Evolutionary conservation across 2,329 filamentous ascomycete genomes (phyloP).

Genomic region (Aureobasidium sp.): DNA sequence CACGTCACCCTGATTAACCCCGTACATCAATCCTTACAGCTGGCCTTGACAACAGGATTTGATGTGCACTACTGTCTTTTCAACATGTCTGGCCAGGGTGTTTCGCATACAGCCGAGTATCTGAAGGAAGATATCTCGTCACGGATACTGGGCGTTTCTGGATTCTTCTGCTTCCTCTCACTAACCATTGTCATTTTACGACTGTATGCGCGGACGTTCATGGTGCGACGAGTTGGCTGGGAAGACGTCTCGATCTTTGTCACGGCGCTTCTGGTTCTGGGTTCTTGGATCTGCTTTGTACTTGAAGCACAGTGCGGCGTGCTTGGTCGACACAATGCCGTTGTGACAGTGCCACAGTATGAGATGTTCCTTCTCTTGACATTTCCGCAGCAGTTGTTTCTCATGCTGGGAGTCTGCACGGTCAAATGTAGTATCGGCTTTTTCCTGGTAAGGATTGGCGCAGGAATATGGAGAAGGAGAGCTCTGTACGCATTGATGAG

Average conservation of each 20-base stretch:
- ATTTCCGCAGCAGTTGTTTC: neutral
- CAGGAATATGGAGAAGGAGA: neutral
- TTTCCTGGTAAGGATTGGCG: neutral
- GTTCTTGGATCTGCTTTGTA: slow-evolving; percentile 6
- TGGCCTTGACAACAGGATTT: neutral
- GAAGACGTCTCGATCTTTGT: slow-evolving; percentile 3
- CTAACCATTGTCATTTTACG: neutral
- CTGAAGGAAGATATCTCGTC: neutral
- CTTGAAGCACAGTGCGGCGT: neutral
- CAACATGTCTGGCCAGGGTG: neutral
- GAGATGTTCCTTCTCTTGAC: neutral
- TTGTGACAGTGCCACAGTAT: neutral
- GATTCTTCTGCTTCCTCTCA: neutral
- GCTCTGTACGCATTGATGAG: neutral
- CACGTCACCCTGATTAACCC: too few relatives aligned
- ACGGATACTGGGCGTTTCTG: neutral
- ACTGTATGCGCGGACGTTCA: neutral
- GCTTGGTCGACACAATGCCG: neutral
- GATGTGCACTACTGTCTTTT: neutral
- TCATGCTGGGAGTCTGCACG: neutral
- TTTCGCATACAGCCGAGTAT: neutral
- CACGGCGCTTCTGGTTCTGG: neutral
- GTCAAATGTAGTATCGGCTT: neutral
- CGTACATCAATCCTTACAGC: neutral
- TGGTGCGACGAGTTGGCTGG: neutral